Evolutionary conservation across 352 stramenopile genomes (phyloP).

Genomic region (Ophiocytium majus): DNA sequence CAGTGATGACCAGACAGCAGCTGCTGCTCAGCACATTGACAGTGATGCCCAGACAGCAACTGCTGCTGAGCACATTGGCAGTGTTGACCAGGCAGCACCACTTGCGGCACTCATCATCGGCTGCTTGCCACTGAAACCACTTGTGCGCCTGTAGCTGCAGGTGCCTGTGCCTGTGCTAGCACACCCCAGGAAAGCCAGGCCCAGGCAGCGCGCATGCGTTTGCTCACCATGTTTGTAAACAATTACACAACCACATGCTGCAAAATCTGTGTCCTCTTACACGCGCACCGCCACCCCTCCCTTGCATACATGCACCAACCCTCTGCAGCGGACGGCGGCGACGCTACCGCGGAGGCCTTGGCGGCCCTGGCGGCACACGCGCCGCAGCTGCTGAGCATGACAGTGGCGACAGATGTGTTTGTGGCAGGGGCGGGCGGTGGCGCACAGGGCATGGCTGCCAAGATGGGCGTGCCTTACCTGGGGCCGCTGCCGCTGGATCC

Average conservation of each 20-base stretch:
- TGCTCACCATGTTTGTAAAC: neutral
- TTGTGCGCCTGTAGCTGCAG: neutral
- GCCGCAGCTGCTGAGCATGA: constrained; percentile 2
- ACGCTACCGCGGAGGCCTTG: neutral
- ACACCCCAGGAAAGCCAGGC: too few species aligned
- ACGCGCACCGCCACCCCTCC: neutral
- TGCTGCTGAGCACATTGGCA: neutral
- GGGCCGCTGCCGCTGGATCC: constrained; percentile 92
- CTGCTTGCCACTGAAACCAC: neutral
- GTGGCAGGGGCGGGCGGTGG: constrained; percentile 62
- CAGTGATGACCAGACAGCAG: neutral
- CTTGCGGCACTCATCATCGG: neutral
- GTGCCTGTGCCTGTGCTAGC: neutral
- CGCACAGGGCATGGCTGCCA: constrained; percentile 87
- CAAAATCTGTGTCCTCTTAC: too few species aligned
- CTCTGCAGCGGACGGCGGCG: constrained; percentile 1
- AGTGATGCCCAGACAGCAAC: neutral
- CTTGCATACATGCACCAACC: neutral
- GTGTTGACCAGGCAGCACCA: neutral
- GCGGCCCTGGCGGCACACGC: neutral
- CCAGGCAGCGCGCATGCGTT: too few species aligned
- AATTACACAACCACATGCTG: too few species aligned
- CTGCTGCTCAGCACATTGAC: neutral
- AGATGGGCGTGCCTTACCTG: constrained; percentile 93
- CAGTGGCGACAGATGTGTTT: constrained; percentile 29